Evolutionary conservation across 352 stramenopile genomes (phyloP), one percentile per base, ranked within the genome.

Genomic region (Pythium monospermum): DNA sequence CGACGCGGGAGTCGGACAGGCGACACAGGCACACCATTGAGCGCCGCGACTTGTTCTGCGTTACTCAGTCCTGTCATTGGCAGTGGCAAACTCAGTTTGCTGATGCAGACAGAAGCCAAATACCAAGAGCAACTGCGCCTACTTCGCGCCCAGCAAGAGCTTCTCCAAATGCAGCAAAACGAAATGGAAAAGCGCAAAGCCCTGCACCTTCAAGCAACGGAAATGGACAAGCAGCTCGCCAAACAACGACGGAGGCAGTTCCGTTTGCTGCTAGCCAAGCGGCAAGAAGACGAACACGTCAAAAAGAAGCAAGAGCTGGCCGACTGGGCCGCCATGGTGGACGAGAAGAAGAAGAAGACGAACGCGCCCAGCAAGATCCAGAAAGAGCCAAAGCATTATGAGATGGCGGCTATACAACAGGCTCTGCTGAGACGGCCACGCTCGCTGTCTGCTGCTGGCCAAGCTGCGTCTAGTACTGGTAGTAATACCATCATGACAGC

Each of bases 41-140:
- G n/a, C n/a, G n/a, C n/a, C n/a, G n/a, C n/a, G n/a, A n/a, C n/a
- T n/a, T n/a, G n/a, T n/a, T n/a, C n/a, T n/a, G n/a, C n/a, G n/a
- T n/a, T n/a, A n/a, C n/a, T n/a, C n/a, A n/a, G n/a, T n/a, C n/a
- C n/a, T n/a, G n/a, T n/a, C n/a, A n/a, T n/a, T n/a, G n/a, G n/a
- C n/a, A 4, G 41, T 83, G 40, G 62, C 2, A 84, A 78, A 35
- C 54, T 84, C 19, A 76, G 60, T 42, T 41, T 68, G 13, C 62
- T 87, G 4, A 64, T 82, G 38, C 74, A 80, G 45, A 73, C 66
- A 2, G 71, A 87, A 39, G 71, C 69, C 22, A 75, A 76, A 51
- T 82, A 73, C 35, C 66, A 82, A 21, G 62, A 72, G 18, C 76
- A 87, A 46, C 48, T 87, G 5, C 44, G 69, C 38, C 23, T 76